Percentiles rank a stretch among this genome's conserved stretches.
These are phyloP conservation scores for Glebionis coronaria DNA, from an alignment of 129 eudicot genomes.

Conservation along the genomic window DNA sequence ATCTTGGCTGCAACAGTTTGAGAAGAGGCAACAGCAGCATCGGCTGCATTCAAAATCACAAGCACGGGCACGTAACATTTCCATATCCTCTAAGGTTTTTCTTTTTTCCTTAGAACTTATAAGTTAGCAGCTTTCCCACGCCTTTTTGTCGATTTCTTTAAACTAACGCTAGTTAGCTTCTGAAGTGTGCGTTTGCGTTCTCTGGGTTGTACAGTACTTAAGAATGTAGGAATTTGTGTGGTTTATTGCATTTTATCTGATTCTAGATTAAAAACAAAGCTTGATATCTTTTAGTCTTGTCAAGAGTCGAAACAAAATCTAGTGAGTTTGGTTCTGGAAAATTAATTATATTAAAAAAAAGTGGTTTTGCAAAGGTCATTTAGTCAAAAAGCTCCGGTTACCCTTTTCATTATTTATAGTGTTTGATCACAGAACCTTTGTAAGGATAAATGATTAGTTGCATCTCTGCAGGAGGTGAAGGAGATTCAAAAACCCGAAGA, in stretches of 20 bases:
- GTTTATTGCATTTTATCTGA: too few species aligned
- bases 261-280: too few species aligned
- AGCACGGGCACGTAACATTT: slow-evolving; percentile 40
- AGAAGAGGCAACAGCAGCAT: slow-evolving; percentile 72
- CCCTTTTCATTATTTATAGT: neutral
- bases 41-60: slow-evolving; percentile 57
- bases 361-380: too few species aligned
- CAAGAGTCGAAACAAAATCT: too few species aligned
- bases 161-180: too few species aligned
- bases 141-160: neutral
- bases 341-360: too few species aligned
- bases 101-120: neutral
- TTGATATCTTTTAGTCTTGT: too few species aligned
- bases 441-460: neutral
- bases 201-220: too few species aligned
- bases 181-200: too few species aligned
- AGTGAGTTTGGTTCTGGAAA: too few species aligned
- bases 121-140: neutral
- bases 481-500: slow-evolving; percentile 57
- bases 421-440: neutral
- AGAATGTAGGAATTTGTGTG: too few species aligned
- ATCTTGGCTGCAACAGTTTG: slow-evolving; percentile 64
- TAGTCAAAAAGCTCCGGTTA: too few species aligned
- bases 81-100: slow-evolving; percentile 61
- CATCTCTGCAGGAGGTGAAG: slow-evolving; percentile 39